Evolutionary conservation across 306 rosid genomes (phyloP), one percentile per base, ranked within the genome.

Genomic region (Malus fusca): DNA sequence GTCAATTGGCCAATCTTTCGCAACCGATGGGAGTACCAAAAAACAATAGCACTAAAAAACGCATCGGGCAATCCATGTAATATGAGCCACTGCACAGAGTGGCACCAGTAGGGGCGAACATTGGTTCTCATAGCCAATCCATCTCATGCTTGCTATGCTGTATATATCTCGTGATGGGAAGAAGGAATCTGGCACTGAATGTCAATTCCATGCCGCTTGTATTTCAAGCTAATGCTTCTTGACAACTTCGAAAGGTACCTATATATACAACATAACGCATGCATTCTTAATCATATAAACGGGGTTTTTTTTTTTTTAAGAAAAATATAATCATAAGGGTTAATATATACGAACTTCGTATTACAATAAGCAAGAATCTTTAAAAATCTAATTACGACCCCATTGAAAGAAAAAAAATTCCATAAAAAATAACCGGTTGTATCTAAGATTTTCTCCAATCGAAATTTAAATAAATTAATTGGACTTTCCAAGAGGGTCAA

Each of bases 61-160:
- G 7, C 43, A 42, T 78, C 82, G 8, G 82, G 82, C 52, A 66
- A 82, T 26, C 48, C 12, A 43, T 10, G 42, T 28, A 21, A 4
- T 22, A 82, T 8, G 46, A 69, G 44, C 77, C 74, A 42, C 31
- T 78, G 82, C 19, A 78, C 1, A 17, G 82, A 78, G 61, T 82
- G 85, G 14, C 69, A 23, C 85, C 77, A 78, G 68, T 43, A 78
- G 10, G 10, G 85, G 85, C 9, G 42, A 12, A 35, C 77, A 82
- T 11, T 69, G 15, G 18, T 23, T 72, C 67, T 31, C 80, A 70
- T 71, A 82, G 62, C 85, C 85, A 12, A 82, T 73, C 40, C 74
- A 63, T 55, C 82, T 31, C 2, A 69, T 40, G 64, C 85, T 82
- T 10, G 85, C 82, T 64, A 69, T 78, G 80, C 31, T 64, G 15